Percentiles rank a stretch among this genome's conserved stretches.
These are phyloP conservation scores for Tetrahymena malaccensis DNA, from an alignment of 73 alveolate species.

Conservation along the genomic window DNA sequence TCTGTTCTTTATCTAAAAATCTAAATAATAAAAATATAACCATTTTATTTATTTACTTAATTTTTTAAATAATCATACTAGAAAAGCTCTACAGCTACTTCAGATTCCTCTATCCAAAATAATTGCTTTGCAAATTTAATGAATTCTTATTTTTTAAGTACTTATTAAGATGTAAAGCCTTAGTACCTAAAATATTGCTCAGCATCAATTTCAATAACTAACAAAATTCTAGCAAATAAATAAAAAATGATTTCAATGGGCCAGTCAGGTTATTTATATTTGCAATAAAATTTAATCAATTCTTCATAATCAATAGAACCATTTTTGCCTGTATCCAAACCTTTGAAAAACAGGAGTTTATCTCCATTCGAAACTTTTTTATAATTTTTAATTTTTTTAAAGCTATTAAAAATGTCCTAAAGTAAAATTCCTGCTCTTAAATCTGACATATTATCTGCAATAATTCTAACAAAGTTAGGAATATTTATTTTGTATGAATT, in stretches of 20 bases:
- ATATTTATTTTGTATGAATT: background rate
- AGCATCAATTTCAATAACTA: constrained; percentile 12
- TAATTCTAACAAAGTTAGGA: background rate
- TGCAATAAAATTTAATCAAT: constrained; percentile 9
- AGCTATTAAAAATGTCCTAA: background rate
- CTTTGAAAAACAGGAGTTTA: background rate
- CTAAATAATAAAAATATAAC: background rate
- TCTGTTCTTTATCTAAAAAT: background rate
- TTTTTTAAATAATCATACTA: background rate
- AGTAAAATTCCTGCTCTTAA: background rate
- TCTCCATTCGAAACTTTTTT: background rate
- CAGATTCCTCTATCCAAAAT: background rate
- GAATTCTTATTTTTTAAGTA: constrained; percentile 7
- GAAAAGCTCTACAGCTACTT: background rate
- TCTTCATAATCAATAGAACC: constrained; percentile 43
- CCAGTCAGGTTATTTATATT: background rate
- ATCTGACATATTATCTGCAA: background rate
- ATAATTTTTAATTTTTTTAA: background rate
- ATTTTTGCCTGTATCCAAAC: background rate
- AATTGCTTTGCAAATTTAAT: background rate
- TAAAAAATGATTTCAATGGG: constrained; percentile 7
- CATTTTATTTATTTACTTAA: background rate
- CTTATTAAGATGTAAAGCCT: background rate
- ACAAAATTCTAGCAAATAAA: constrained; percentile 17
- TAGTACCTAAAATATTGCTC: constrained; percentile 5